phyloP scores from a whole-genome alignment of 306 rosid genomes.

The Medicago lupulina region DNA sequence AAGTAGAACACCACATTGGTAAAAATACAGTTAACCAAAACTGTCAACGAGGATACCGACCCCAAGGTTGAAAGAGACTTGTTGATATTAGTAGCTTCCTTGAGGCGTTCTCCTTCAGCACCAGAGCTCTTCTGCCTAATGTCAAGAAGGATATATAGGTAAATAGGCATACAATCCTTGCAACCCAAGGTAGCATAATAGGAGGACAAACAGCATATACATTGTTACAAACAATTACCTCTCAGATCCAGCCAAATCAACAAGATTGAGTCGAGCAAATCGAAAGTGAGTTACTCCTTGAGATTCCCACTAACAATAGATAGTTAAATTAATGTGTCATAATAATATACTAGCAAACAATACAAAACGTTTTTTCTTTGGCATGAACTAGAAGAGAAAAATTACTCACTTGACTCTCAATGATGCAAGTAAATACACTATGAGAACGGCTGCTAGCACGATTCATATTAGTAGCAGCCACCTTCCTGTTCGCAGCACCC shows the following conservation, averaged over 20 bases:
- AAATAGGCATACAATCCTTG: slow-evolving; percentile 1
- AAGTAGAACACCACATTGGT: slow-evolving; percentile 13
- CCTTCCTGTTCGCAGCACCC: slow-evolving; percentile 97
- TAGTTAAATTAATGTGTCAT: slow-evolving; percentile 27
- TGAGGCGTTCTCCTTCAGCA: slow-evolving; percentile 98
- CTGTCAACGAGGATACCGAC: slow-evolving; percentile 50
- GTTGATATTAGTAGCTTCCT: slow-evolving; percentile 98
- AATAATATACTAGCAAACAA: slow-evolving; percentile 34
- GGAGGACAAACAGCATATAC: slow-evolving; percentile 17
- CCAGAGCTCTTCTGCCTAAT: slow-evolving; percentile 99
- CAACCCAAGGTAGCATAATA: neutral
- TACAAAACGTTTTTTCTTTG: slow-evolving; percentile 5
- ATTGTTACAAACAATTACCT: slow-evolving; percentile 59
- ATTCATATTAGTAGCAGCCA: slow-evolving; percentile 98
- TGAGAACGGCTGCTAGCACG: slow-evolving; percentile 98
- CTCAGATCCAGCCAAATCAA: slow-evolving; percentile 99
- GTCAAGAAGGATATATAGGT: slow-evolving; percentile 34
- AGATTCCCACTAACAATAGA: slow-evolving; percentile 85
- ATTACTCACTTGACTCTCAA: slow-evolving; percentile 84
- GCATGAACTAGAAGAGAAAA: slow-evolving; percentile 8
- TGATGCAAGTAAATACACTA: slow-evolving; percentile 95
- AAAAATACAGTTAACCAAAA: slow-evolving; percentile 30
- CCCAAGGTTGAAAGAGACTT: slow-evolving; percentile 98
- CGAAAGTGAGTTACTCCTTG: slow-evolving; percentile 95
- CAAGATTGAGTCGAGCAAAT: slow-evolving; percentile 94